A percentile compares a stretch with the other conserved stretches of the same genome.
These are phyloP conservation scores for Russula vinacea DNA, from an alignment of 768 basidiomycete genomes.

Conservation along the genomic window DNA sequence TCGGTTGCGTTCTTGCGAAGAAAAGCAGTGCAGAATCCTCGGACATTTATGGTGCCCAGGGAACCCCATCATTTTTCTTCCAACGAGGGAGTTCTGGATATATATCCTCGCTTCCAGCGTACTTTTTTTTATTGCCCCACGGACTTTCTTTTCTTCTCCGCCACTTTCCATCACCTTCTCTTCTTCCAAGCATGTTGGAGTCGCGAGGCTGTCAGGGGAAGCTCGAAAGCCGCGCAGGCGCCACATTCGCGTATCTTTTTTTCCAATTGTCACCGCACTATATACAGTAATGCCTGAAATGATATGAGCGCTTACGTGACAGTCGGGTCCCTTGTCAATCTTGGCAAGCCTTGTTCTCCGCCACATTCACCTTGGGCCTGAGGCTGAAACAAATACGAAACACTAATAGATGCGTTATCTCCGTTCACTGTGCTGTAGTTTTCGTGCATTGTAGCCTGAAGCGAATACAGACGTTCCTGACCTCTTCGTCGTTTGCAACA, in stretches of 20 bases:
- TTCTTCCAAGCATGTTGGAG: conserved; percentile 13
- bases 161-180: conserved; percentile 6
- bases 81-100: conserved; percentile 1
- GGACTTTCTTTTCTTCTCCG: conserved; percentile 5
- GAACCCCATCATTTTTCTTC: conserved; percentile 4
- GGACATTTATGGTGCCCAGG: conserved; percentile 10
- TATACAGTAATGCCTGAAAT: conserved; percentile 10
- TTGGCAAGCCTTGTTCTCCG: not conserved
- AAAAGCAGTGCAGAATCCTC: conserved; percentile 26
- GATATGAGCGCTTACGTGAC: conserved; percentile 10
- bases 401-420: conserved; percentile 13
- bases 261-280: conserved; percentile 6
- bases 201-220: conserved; percentile 13
- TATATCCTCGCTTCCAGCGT: not conserved
- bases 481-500: not conserved
- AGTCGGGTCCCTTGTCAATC: not conserved
- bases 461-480: not conserved
- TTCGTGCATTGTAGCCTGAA: not conserved
- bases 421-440: conserved; percentile 7
- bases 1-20: conserved; percentile 3
- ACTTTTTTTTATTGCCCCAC: not conserved
- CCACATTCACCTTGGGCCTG: not conserved
- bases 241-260: conserved; percentile 18
- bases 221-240: conserved; percentile 11
- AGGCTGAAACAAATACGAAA: conserved; percentile 18